A percentile compares a stretch with the other conserved stretches of the same genome.
These are phyloP conservation scores for Rosa multiflora DNA, from an alignment of 306 rosid genomes.

Conservation along the genomic window DNA sequence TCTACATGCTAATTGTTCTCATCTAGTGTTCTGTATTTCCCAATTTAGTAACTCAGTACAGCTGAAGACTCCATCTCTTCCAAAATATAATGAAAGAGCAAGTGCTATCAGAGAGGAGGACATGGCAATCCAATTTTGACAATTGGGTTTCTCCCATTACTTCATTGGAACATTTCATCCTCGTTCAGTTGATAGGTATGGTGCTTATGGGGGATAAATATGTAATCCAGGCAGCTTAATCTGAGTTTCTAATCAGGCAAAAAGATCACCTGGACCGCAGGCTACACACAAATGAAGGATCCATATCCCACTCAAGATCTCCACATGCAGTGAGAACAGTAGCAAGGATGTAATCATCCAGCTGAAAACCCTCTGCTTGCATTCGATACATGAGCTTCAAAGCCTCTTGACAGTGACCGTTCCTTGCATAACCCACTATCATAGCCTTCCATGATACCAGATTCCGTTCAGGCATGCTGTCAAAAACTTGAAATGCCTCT, in stretches of 20 bases:
- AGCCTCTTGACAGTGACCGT: slow-evolving; percentile 78
- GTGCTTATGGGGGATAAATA: slow-evolving; percentile 23
- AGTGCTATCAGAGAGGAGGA: background rate
- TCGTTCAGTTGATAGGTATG: slow-evolving; percentile 16
- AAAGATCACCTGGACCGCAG: slow-evolving; percentile 43
- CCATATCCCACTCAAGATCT: slow-evolving; percentile 38
- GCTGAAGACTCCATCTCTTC: background rate
- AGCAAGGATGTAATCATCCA: slow-evolving; percentile 66
- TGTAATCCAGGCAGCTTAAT: slow-evolving; percentile 7
- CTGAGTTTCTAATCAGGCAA: background rate
- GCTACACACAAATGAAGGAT: slow-evolving; percentile 38
- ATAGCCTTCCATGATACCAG: slow-evolving; percentile 89
- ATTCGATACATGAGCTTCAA: slow-evolving; percentile 76
- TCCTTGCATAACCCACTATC: slow-evolving; percentile 79
- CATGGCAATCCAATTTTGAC: background rate
- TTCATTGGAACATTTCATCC: background rate
- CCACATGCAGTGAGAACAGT: slow-evolving; percentile 69
- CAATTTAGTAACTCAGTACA: background rate
- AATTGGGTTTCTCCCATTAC: background rate
- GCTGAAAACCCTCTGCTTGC: slow-evolving; percentile 74
- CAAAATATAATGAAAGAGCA: background rate
- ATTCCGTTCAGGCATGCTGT: slow-evolving; percentile 77
- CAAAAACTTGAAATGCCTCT: slow-evolving; percentile 75
- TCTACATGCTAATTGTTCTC: background rate
- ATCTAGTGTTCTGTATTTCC: background rate